These are phyloP conservation scores for Fragaria nilgerrensis DNA, from an alignment of 306 rosid genomes.

Conservation along the genomic window DNA sequence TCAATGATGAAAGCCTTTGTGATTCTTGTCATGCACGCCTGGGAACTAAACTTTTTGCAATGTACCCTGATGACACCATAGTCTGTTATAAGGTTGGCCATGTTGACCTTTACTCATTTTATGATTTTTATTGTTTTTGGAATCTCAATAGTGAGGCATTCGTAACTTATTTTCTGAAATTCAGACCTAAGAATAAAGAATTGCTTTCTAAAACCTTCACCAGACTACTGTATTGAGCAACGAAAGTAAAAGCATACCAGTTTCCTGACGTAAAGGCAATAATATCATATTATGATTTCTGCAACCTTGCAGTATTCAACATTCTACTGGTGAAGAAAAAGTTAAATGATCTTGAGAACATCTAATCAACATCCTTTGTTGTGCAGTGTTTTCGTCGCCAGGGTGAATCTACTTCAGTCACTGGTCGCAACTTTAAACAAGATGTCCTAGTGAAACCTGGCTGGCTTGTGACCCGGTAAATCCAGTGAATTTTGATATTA, in stretches of 20 bases:
- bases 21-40: slow-evolving; percentile 97
- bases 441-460: slow-evolving; percentile 79
- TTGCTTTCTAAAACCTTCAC: not conserved
- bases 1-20: slow-evolving; percentile 92
- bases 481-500: slow-evolving; percentile 18
- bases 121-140: not conserved
- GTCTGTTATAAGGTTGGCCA: slow-evolving; percentile 92
- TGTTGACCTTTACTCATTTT: slow-evolving; percentile 9
- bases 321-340: not conserved
- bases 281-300: not conserved
- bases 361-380: slow-evolving; percentile 23
- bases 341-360: not conserved
- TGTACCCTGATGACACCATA: slow-evolving; percentile 94
- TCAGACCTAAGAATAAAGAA: not conserved
- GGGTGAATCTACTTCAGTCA: slow-evolving; percentile 87
- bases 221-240: not conserved
- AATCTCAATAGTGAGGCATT: not conserved
- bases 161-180: not conserved
- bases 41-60: slow-evolving; percentile 94
- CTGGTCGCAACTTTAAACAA: slow-evolving; percentile 85
- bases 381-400: slow-evolving; percentile 93
- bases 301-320: not conserved
- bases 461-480: slow-evolving; percentile 82
- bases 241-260: slow-evolving; percentile 1
- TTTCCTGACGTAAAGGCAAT: not conserved